phyloP scores from a whole-genome alignment of 805 yeast genomes.

The Lipomyces sp. region DNA sequence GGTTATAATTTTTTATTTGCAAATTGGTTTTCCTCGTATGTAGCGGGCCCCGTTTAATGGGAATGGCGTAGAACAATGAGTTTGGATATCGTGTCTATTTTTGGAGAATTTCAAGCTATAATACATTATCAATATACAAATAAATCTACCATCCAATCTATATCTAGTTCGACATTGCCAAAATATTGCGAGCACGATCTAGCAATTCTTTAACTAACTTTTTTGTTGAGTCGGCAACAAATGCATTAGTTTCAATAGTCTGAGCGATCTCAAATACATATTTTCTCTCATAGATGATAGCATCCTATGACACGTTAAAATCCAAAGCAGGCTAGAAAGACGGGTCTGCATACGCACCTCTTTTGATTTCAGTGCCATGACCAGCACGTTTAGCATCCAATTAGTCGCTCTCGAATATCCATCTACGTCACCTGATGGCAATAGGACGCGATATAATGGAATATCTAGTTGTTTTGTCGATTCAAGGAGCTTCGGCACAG shows the following conservation, averaged over 20 bases:
- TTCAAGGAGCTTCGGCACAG: constrained; percentile 5
- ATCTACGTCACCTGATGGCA: constrained; percentile 25
- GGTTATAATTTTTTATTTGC: not conserved
- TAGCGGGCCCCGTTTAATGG: not conserved
- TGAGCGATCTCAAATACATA: constrained; percentile 26
- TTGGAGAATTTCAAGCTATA: not conserved
- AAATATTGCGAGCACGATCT: constrained; percentile 8
- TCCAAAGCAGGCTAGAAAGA: too few species aligned
- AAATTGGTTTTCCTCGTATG: not conserved
- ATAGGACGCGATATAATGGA: constrained; percentile 15
- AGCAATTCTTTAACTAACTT: constrained; percentile 8
- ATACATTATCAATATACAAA: not conserved
- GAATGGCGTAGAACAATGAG: not conserved
- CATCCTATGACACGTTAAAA: constrained; percentile 12
- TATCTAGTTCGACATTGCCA: not conserved
- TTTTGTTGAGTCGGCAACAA: constrained; percentile 20
- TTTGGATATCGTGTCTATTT: not conserved
- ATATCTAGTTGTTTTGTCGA: constrained; percentile 6
- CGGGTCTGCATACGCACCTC: constrained; percentile 11
- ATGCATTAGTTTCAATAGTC: constrained; percentile 17
- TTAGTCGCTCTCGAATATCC: constrained; percentile 13
- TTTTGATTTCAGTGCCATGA: constrained; percentile 11
- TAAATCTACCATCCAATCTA: too few species aligned
- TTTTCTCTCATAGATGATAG: constrained; percentile 11
- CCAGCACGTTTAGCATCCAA: constrained; percentile 27